Evolutionary conservation across 495 filamentous ascomycete species (phyloP), one percentile per base, ranked within the genome.

Genomic region (Penicillium subrubescens): DNA sequence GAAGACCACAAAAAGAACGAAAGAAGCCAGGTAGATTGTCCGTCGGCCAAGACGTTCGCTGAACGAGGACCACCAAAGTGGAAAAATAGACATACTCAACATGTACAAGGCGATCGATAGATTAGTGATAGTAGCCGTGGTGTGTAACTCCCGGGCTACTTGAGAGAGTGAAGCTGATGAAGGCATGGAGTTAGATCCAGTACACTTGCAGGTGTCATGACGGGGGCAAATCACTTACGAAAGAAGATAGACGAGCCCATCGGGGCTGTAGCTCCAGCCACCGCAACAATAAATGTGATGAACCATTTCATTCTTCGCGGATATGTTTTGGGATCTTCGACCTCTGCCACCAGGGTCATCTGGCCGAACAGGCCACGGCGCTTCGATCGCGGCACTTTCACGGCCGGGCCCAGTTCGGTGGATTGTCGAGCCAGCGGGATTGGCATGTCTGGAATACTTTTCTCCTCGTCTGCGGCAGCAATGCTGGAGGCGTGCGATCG

Each of bases 51-150:
- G 75, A 5, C 86, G 84, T 75, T 97, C 94, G 12, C 91, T 94
- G 72, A 97, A 96, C 3, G 88, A 90, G 3, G 91, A 95, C 94
- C 94, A 97, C 92, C 93, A 97, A 6, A 97, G 83, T 2, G 94
- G 94, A 64, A 93, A 97, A 29, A 97, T 92, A 19, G 89, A 86
- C 92, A 97, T 95, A 59, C 85, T 80, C 8, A 96, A 83, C 93
- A 97, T 94, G 72, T 96, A 97, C 56, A 97, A 74, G 2, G 94
- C 90, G 11, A 96, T 89, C 6, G 90, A 90, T 51, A 97, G 70
- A 71, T 97, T 97, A 27, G 92, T 87, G 33, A 94, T 80, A 1
- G 90, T 89, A n/a, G 86, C 73, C 0, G 86, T 86, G 21, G 88
- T 81, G 55, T 88, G 57, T 29, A 97, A 77, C 29, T 93, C 88